Evolutionary conservation across 1,284 basidiomycete genomes (phyloP), one percentile per base, ranked within the genome.

Genomic region (Cutaneotrichosporon spelunceum): DNA sequence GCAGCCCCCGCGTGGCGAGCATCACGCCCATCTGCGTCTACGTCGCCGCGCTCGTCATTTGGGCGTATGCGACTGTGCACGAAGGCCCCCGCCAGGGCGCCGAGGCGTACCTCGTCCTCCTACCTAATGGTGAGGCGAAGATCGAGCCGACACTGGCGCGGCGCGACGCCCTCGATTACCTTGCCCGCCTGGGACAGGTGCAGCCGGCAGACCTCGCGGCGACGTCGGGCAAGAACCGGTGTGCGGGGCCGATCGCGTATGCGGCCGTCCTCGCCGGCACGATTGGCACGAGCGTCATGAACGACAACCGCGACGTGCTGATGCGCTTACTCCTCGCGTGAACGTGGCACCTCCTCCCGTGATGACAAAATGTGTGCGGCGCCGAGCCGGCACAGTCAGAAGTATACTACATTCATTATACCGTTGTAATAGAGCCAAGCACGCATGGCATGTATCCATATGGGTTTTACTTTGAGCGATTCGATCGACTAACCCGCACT

Each of bases 121-220:
- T 39, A 11, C 21, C 50, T 27, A 34, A 33, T 23, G 34, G 21
- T 4, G 39, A 45, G 14, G 47, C 64, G 24, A 48, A 48, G 14
- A 67, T 70, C 39, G 69, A 70, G 50, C 66, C 69, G 6, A 63
- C 64, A 9, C 50, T 70, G 29, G 67, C 69, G 9, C 64, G 64
- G 26, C 45, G 64, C 23, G 66, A 65, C 34, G 69, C 69, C 1
- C 49, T 65, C 29, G 36, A 39, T 4, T 70, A 69, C 48, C 56
- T 70, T 14, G 64, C 60, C n/a, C 56, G 64, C 5, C 26, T 59
- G 5, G 21, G 8, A 2, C 48, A n/a, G 9, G 33, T 30, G 21
- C 16, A 19, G 3, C 57, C 57, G 4, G 52, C 23, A 36, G 49
- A 59, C 24, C 29, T 65, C 23, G 44, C 65, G 2, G 33, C 39